A percentile compares a stretch with the other conserved stretches of the same genome.
Conservation (phyloP, 1,284 basidiomycete genomes). For the Cryptococcus sp. region DNA sequence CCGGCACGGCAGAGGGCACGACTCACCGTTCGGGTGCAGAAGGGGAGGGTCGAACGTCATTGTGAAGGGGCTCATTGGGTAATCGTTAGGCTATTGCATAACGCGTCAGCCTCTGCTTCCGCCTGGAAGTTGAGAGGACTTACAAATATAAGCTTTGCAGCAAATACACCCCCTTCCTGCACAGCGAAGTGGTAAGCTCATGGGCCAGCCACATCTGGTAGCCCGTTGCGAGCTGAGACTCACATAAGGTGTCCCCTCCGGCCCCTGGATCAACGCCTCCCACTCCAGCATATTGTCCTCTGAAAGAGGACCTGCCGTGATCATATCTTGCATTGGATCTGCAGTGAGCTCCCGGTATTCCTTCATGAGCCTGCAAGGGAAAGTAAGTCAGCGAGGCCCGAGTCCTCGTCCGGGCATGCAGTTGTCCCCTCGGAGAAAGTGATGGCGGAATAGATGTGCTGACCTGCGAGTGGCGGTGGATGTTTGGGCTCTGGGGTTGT, state of each 20-base stretch:
- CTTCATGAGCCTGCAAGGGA: constrained; percentile 68
- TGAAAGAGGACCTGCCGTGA: constrained; percentile 82
- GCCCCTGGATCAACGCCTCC: constrained; percentile 95
- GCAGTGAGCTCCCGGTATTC: constrained; percentile 85
- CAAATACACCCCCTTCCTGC: constrained; percentile 94
- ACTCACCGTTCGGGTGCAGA: constrained; percentile 94
- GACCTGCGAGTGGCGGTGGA: constrained; percentile 46
- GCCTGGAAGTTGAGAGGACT: constrained; percentile 45
- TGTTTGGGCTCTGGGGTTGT: constrained; percentile 41
- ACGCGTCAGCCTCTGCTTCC: background rate
- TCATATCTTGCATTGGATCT: constrained; percentile 62
- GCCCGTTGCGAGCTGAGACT: constrained; percentile 34
- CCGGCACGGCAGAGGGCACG: background rate
- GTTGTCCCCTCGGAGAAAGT: background rate
- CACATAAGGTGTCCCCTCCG: constrained; percentile 95
- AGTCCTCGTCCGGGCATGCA: background rate
- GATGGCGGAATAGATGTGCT: background rate
- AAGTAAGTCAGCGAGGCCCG: constrained; percentile 1
- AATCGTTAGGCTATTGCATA: constrained; percentile 70
- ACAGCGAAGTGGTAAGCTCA: background rate
- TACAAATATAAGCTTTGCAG: constrained; percentile 87
- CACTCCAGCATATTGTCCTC: constrained; percentile 97
- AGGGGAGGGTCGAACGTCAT: constrained; percentile 98
- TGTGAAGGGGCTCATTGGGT: constrained; percentile 93
- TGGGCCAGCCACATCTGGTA: background rate